Evolutionary conservation across 2,329 filamentous ascomycete genomes (phyloP), one percentile per base, ranked within the genome.

Genomic region (Talaromyces islandicus): DNA sequence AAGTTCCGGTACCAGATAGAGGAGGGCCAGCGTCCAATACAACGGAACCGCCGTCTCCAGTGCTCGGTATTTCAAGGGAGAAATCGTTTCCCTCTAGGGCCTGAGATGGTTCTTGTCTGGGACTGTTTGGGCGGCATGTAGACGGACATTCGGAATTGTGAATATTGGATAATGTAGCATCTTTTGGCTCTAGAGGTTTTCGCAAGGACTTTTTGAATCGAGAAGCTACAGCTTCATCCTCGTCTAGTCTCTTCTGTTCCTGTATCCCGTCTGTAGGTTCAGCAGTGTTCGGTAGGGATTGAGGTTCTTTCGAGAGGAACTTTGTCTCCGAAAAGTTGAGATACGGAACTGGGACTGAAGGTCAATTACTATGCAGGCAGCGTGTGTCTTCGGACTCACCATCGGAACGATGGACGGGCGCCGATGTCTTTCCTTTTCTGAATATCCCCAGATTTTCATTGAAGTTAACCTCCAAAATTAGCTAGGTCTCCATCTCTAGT

Each of bases 341-440:
- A 41, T 64, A 54, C 19, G 29, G 56, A 12, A 43, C 60, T 62
- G 24, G 19, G 30, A 24, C 25, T 32, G 3, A 4, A 30, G 29
- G 25, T 58, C 50, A 60, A 21, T 32, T 43, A 29, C 24, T 25
- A 35, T 32, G n/a, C 17, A 58, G 25, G 4, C 24, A 41, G 11
- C 52, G n/a, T 7, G 29, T 14, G 30, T 14, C 35, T 48, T 50
- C 7, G 6, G 14, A 21, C 64, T 63, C 60, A 67, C 67, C 60
- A 38, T 64, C 60, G 27, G 60, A 60, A 29, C 64, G 58, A n/a
- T 64, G 69, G 5, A 70, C 56, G 1, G 70, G 68, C 4, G 68
- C 69, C 19, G 74, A 76, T 11, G 71, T 64, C 50, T 68, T 73
- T 1, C 73, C 73, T 53, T 69, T 76, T 17, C 64, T 67, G 64